Evolutionary conservation across 345 rosid genomes (phyloP).

Genomic region (Hirschfeldia incana): DNA sequence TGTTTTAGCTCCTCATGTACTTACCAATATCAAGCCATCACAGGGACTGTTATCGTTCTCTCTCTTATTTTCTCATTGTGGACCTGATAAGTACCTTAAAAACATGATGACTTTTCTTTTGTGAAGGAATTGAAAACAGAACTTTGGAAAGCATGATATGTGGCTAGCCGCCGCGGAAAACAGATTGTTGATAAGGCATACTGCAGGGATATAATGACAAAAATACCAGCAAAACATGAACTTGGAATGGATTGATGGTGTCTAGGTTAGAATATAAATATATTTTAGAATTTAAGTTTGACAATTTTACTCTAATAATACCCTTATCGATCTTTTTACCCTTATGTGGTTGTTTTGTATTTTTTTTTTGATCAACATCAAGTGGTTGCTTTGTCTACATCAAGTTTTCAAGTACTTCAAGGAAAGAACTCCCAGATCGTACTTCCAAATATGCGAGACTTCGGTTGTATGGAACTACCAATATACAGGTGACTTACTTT

Average conservation of each 20-base stretch:
- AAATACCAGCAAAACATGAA: constrained; percentile 84
- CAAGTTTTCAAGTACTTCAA: constrained; percentile 93
- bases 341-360: neutral
- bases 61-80: too few species aligned
- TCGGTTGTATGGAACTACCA: constrained; percentile 93
- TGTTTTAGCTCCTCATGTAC: too few species aligned
- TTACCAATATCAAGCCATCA: too few species aligned
- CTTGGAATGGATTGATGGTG: constrained; percentile 95
- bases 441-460: constrained; percentile 69
- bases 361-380: too few species aligned
- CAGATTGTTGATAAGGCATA: constrained; percentile 81
- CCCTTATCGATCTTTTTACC: constrained; percentile 5
- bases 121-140: constrained; percentile 42
- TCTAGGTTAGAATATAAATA: constrained; percentile 60
- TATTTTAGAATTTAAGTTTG: neutral
- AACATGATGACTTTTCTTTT: too few species aligned
- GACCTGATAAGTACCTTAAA: too few species aligned
- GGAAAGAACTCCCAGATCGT: constrained; percentile 88
- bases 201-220: constrained; percentile 79
- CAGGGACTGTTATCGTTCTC: too few species aligned
- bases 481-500: constrained; percentile 66
- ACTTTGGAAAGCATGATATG: constrained; percentile 68
- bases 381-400: constrained; percentile 47
- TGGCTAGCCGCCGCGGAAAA: constrained; percentile 93
- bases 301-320: constrained; percentile 10